phyloP scores from a whole-genome alignment of 1,284 basidiomycete genomes.

The Meripilus lineatus region DNA sequence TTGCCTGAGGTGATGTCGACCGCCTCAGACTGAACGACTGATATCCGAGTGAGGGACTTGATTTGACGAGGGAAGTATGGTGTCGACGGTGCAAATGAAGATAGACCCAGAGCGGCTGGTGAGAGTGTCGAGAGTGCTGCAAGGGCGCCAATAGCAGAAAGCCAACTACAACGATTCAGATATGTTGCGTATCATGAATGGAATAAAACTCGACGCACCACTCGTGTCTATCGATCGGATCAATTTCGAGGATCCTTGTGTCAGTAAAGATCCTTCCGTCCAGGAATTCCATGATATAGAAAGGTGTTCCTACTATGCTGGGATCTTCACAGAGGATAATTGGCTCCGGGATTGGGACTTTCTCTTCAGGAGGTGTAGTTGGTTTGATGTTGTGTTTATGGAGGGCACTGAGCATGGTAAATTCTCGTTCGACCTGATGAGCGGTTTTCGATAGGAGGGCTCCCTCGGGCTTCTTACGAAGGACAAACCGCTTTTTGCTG shows the following conservation, averaged over 20 bases:
- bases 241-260: slow-evolving; percentile 67
- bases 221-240: slow-evolving; percentile 56
- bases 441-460: slow-evolving; percentile 83
- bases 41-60: slow-evolving; percentile 75
- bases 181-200: background rate
- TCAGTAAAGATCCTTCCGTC: slow-evolving; percentile 93
- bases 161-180: slow-evolving; percentile 55
- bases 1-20: slow-evolving; percentile 72
- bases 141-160: slow-evolving; percentile 71
- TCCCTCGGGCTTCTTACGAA: slow-evolving; percentile 93
- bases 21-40: slow-evolving; percentile 68
- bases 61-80: slow-evolving; percentile 93
- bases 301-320: slow-evolving; percentile 79
- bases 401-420: slow-evolving; percentile 72
- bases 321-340: slow-evolving; percentile 80
- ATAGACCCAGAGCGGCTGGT: slow-evolving; percentile 66
- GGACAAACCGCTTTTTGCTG: slow-evolving; percentile 71
- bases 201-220: slow-evolving; percentile 58
- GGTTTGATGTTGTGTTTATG: slow-evolving; percentile 65
- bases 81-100: slow-evolving; percentile 71
- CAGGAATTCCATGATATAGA: slow-evolving; percentile 95
- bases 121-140: slow-evolving; percentile 72
- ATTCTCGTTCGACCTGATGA: slow-evolving; percentile 94
- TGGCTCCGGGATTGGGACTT: slow-evolving; percentile 84
- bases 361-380: slow-evolving; percentile 41